Conservation (phyloP, 176 grass and related monocot species). For the Eleusine coracana region DNA sequence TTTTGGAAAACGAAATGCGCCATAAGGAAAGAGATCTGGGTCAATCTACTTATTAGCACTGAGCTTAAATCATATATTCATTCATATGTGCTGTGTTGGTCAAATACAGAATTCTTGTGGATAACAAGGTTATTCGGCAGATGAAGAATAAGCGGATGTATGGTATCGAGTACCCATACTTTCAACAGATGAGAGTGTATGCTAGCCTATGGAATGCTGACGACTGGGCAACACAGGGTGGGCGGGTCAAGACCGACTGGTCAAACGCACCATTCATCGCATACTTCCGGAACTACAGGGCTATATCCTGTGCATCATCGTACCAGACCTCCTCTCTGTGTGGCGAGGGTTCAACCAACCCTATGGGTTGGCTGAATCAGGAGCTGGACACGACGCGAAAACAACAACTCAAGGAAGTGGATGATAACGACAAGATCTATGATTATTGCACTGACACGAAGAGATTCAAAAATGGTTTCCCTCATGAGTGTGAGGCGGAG, state of each 20-base stretch:
- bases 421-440: slow-evolving; percentile 56
- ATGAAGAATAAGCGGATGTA: slow-evolving; percentile 49
- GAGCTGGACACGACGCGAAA: slow-evolving; percentile 26
- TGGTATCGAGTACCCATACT: slow-evolving; percentile 49
- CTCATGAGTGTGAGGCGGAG: slow-evolving; percentile 46
- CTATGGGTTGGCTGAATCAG: slow-evolving; percentile 41
- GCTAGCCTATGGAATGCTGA: slow-evolving; percentile 67
- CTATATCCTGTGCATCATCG: slow-evolving; percentile 26
- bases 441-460: slow-evolving; percentile 64
- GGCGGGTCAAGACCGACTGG: slow-evolving; percentile 68
- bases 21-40: not conserved
- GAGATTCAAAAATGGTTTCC: slow-evolving; percentile 38
- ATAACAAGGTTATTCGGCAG: slow-evolving; percentile 58
- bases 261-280: slow-evolving; percentile 58
- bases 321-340: slow-evolving; percentile 24
- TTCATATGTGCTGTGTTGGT: not conserved
- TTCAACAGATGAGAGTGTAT: slow-evolving; percentile 63
- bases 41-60: not conserved
- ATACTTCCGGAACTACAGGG: slow-evolving; percentile 63
- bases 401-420: slow-evolving; percentile 48
- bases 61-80: not conserved
- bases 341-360: not conserved
- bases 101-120: slow-evolving; percentile 70
- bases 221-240: slow-evolving; percentile 71
- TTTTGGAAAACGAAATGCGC: not conserved